phyloP scores from a whole-genome alignment of 2,329 filamentous ascomycete species.

The Arachnomyces sp. region DNA sequence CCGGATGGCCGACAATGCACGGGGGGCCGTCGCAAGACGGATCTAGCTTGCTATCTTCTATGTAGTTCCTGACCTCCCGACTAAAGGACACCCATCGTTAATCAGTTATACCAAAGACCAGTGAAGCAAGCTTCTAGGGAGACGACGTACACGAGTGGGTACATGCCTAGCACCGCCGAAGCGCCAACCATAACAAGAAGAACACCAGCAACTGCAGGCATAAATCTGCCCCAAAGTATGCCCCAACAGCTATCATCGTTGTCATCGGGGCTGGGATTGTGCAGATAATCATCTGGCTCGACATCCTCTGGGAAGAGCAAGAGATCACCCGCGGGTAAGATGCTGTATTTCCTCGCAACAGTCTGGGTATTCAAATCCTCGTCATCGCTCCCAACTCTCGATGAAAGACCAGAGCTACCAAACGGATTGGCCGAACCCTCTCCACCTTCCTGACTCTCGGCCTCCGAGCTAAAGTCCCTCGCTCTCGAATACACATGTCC shows the following conservation, averaged over 20 bases:
- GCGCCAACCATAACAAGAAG: slow-evolving; percentile 52
- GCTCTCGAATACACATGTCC: slow-evolving; percentile 49
- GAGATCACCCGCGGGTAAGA: slow-evolving; percentile 53
- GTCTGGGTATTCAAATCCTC: slow-evolving; percentile 62
- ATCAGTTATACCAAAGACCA: slow-evolving; percentile 5
- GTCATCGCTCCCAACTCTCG: slow-evolving; percentile 50
- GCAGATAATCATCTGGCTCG: slow-evolving; percentile 64
- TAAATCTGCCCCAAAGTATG: slow-evolving; percentile 59
- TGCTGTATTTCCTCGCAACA: slow-evolving; percentile 65
- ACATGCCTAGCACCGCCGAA: slow-evolving; percentile 58
- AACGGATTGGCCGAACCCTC: slow-evolving; percentile 47
- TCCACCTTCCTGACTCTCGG: slow-evolving; percentile 45
- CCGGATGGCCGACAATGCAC: slow-evolving; percentile 43
- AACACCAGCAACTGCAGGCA: slow-evolving; percentile 55
- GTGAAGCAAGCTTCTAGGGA: neutral
- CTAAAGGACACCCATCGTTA: slow-evolving; percentile 1
- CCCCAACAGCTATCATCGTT: slow-evolving; percentile 51
- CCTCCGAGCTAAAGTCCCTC: slow-evolving; percentile 58
- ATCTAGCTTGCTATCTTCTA: slow-evolving; percentile 3
- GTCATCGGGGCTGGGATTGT: slow-evolving; percentile 61
- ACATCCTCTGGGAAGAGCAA: slow-evolving; percentile 63
- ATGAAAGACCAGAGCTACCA: slow-evolving; percentile 52
- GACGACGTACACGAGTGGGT: slow-evolving; percentile 56
- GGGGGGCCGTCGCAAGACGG: slow-evolving; percentile 33
- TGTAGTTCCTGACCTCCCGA: neutral